Base-by-base conservation (phyloP, 106 monocot species). In the Vanilla planifolia region DNA sequence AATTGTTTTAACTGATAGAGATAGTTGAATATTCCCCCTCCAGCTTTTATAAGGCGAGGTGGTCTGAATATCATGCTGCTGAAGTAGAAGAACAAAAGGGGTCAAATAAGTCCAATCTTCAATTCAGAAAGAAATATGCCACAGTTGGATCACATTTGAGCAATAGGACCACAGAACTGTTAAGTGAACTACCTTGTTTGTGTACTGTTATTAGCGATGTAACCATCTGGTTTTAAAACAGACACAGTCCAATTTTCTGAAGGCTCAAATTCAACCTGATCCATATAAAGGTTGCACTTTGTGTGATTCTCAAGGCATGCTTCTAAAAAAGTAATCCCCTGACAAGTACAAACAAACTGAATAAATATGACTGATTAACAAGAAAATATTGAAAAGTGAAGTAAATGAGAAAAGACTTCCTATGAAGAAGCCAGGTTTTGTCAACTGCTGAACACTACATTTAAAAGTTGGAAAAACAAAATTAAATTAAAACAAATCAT, bases 231-330 rank as follows among this genome's bases (percentile, higher is more conserved):
- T 77, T 81, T 87, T 34, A 96, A 74, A 48, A 81, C 62, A 42
- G 81, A 81, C 48, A 84, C 73, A 59, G 29, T 75, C 95, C 90
- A 96, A 68, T 78, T 21, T 50, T 51, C 79, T 41, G 90, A 66
- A 36, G 95, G 95, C 64, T 96, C 86, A 61, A 96, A 91, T 13
- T 96, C 95, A 43, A 96, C 87, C 84, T 96, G 95, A 65, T 96
- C 95, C 95, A 96, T 91, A 41, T 81, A 84, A 70, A 96, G 90
- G 35, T 91, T 90, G 15, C 90, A 80, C 51, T 96, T 96, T 42
- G 95, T 96, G 69, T 96, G 95, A 59, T 96, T 96, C 79, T 96
- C 95, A 69, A 96, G 80, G 81, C 90, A 91, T 46, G 90, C 87
- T 67, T 96, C 95, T 75, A 96, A 61, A 81, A 73, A 87, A 63